Evolutionary conservation across 2,329 filamentous ascomycete species (phyloP), one percentile per base, ranked within the genome.

Genomic region (Fusarium hostae): DNA sequence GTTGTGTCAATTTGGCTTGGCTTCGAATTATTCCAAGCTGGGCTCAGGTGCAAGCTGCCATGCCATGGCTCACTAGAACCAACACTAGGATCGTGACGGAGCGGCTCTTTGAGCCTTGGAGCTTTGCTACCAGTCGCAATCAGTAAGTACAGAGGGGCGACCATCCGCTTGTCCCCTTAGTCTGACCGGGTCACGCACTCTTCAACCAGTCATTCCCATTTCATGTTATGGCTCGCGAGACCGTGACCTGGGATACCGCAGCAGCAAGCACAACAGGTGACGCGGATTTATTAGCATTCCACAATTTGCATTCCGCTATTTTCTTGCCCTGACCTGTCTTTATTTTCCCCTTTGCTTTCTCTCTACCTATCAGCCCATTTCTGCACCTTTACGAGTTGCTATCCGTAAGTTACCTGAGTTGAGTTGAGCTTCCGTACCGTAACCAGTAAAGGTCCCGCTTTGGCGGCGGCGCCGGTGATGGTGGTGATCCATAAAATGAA

Each of bases 81-180:
- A 74, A 70, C 72, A 75, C 75, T 76, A 76, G 74, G 69, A 76
- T 76, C 71, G 74, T 70, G 73, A 76, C 66, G 61, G 75, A 76
- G 73, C 71, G 66, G 73, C 75, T 76, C 71, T 75, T 75, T 74
- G 67, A 66, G 71, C 57, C 74, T 71, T 75, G 69, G 30, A 26
- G 61, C 74, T 71, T 39, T 18, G 50, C 20, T 39, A 52, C 22
- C 34, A 75, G 56, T 71, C 60, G 26, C 43, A 55, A 62, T 63
- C 67, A 75, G 63, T 59, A 70, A 73, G 66, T 64, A 52, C 47
- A 57, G 59, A 67, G 61, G 70, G 67, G 72, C 65, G 62, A 68
- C 63, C 61, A 45, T 70, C 64, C 63, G 62, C 62, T 63, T 74
- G 65, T 66, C 55, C 55, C 52, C 70, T 50, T 67, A 72, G 72